Base-by-base conservation (phyloP, 208 protist genomes). In the Crithidia mellificae region DNA sequence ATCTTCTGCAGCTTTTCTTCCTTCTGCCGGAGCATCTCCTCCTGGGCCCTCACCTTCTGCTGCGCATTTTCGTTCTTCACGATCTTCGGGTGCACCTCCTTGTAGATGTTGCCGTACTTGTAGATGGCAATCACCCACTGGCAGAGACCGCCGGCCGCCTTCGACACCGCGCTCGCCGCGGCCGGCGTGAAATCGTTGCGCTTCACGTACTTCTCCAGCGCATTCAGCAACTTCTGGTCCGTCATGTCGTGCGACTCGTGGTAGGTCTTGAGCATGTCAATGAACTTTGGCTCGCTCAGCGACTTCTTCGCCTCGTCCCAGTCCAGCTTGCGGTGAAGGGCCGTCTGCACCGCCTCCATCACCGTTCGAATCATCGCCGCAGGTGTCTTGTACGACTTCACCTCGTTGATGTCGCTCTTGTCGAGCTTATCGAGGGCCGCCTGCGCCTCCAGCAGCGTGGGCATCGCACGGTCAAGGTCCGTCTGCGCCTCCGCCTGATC, bases 101-200 rank as follows among this genome's bases (percentile, higher is more conserved):
- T 97, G 80, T 91, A 97, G 57, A 99, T 94, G 63, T 96, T 89
- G 39, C 92, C 97, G 77, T 98, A 99, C 68, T 97, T 93, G 74
- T 99, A 90, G 80, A 99, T 99, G 25, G 98, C 98, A 63, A 97
- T 91, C 20, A 99, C 97, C 98, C 98, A 99, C 86, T 98, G 85
- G 79, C 97, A 99, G 9, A 99, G 77, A 34, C 95, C 96, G 73
- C 88, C 90, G 17, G 93, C 96, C 15, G 98, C 98, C 56, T 88
- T 91, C 3, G 98, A 99, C 61, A 98, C 97, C n/a, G 88, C 85
- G 47, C 80, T 85, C 51, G 94, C 92, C 22, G 87, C 83, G 2
- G 87, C 84, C 6, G 92, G 95, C 12, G 93, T 95, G 74, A 99
- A 99, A 52, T 98, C 94, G 39, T 78, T 77, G 32, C 95, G 78